These are phyloP conservation scores for Sordariomycetes sp. DNA, from an alignment of 2,329 filamentous ascomycete species.

Conservation along the genomic window DNA sequence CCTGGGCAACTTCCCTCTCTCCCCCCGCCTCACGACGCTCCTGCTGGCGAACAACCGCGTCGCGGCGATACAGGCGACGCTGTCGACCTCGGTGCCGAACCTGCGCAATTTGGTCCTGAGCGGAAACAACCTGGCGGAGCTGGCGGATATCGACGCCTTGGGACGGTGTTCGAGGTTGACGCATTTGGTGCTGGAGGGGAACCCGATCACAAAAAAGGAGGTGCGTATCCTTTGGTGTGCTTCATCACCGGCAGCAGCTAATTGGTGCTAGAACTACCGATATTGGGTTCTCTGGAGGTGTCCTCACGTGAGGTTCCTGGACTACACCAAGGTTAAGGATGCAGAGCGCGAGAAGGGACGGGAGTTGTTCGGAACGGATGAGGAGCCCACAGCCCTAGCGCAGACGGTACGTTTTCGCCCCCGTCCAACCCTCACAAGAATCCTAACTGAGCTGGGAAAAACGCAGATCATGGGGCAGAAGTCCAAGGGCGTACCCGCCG, in stretches of 20 bases:
- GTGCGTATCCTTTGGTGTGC: constrained; percentile 37
- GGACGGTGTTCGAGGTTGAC: constrained; percentile 59
- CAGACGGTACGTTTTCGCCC: constrained; percentile 43
- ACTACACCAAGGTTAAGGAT: constrained; percentile 86
- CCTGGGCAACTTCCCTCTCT: constrained; percentile 87
- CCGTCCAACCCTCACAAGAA: neutral
- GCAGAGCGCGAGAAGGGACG: constrained; percentile 67
- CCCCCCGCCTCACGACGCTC: constrained; percentile 77
- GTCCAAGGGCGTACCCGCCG: constrained; percentile 46
- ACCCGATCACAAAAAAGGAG: constrained; percentile 88
- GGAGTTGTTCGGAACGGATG: constrained; percentile 73
- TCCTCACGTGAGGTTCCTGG: constrained; percentile 78
- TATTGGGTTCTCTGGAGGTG: constrained; percentile 86
- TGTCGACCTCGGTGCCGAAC: constrained; percentile 71
- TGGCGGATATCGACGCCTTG: constrained; percentile 82
- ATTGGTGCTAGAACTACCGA: constrained; percentile 64
- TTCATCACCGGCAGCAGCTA: constrained; percentile 1
- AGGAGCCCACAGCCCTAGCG: constrained; percentile 73
- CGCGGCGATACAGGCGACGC: constrained; percentile 64
- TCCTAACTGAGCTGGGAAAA: neutral
- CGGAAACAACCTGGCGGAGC: constrained; percentile 71
- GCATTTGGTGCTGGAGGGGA: constrained; percentile 74
- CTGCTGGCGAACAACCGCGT: constrained; percentile 87
- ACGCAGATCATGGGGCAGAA: constrained; percentile 71
- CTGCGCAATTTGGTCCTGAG: constrained; percentile 75